Evolutionary conservation across 2,329 filamentous ascomycete genomes (phyloP).

Genomic region (Xylariomycetidae sp.): DNA sequence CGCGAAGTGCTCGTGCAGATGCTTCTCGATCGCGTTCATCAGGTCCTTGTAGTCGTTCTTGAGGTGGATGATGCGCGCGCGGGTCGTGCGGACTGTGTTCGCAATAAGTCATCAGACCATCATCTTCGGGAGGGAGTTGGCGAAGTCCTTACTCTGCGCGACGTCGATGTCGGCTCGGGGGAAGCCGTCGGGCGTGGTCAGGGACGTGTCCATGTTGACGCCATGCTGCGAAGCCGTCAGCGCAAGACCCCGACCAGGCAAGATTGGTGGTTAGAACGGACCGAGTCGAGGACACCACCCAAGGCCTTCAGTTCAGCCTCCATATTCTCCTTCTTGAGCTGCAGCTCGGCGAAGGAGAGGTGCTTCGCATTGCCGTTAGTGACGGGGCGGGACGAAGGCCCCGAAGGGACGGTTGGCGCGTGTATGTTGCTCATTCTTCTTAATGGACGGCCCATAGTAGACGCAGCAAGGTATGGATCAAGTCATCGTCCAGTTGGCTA

Average conservation of each 20-base stretch:
- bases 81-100: conserved; percentile 75
- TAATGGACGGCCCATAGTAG: conserved; percentile 28
- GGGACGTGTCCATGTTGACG: conserved; percentile 83
- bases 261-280: conserved; percentile 37
- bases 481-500: conserved; percentile 20
- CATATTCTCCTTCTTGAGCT: conserved; percentile 74
- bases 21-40: conserved; percentile 77
- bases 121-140: no score
- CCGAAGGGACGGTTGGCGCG: conserved; percentile 61
- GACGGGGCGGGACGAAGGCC: conserved; percentile 58
- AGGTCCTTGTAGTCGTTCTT: conserved; percentile 90
- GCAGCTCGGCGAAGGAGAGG: conserved; percentile 71
- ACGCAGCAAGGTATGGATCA: conserved; percentile 9
- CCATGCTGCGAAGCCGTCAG: conserved; percentile 58
- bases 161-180: conserved; percentile 92
- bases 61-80: conserved; percentile 80
- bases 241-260: conserved; percentile 4
- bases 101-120: no score
- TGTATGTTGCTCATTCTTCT: conserved; percentile 50
- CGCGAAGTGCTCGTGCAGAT: conserved; percentile 89
- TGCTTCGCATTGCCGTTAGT: conserved; percentile 57
- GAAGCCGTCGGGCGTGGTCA: conserved; percentile 86
- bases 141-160: conserved; percentile 65
- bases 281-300: conserved; percentile 80
- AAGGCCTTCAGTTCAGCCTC: conserved; percentile 84